phyloP scores from a whole-genome alignment of 2,329 filamentous ascomycete species.

The Aspergillus carbonarius region DNA sequence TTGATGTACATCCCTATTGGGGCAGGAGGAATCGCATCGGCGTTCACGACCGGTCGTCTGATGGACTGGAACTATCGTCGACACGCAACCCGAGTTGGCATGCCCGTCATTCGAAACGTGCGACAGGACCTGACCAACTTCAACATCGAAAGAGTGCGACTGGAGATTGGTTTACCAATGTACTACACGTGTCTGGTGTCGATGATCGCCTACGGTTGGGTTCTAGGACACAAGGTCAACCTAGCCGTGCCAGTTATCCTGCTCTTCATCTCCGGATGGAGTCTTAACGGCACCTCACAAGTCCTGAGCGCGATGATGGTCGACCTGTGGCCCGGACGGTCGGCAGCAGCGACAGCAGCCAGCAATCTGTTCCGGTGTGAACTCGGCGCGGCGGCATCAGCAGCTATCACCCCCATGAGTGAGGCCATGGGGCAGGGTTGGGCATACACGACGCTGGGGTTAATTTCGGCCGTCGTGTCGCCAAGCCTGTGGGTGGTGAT shows the following conservation, averaged over 20 bases:
- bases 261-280: slow-evolving; percentile 39
- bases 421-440: slow-evolving; percentile 11
- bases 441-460: background rate
- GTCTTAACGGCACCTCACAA: slow-evolving; percentile 44
- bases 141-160: slow-evolving; percentile 24
- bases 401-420: slow-evolving; percentile 45
- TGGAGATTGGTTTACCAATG: slow-evolving; percentile 22
- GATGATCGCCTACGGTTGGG: slow-evolving; percentile 34
- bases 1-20: slow-evolving; percentile 41
- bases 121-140: slow-evolving; percentile 10
- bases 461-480: background rate
- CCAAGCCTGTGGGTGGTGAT: background rate
- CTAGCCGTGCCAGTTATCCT: slow-evolving; percentile 41
- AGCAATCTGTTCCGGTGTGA: slow-evolving; percentile 47
- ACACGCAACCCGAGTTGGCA: slow-evolving; percentile 6
- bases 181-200: slow-evolving; percentile 17
- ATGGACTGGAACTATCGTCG: slow-evolving; percentile 26
- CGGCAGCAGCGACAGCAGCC: slow-evolving; percentile 45
- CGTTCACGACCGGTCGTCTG: slow-evolving; percentile 17
- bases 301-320: slow-evolving; percentile 49
- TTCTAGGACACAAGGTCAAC: slow-evolving; percentile 33
- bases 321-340: slow-evolving; percentile 43
- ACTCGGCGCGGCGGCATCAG: slow-evolving; percentile 45
- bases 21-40: slow-evolving; percentile 21
- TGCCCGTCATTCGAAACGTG: slow-evolving; percentile 1